phyloP scores from a whole-genome alignment of 2,329 filamentous ascomycete genomes.

The Aspergillus neoniger region DNA sequence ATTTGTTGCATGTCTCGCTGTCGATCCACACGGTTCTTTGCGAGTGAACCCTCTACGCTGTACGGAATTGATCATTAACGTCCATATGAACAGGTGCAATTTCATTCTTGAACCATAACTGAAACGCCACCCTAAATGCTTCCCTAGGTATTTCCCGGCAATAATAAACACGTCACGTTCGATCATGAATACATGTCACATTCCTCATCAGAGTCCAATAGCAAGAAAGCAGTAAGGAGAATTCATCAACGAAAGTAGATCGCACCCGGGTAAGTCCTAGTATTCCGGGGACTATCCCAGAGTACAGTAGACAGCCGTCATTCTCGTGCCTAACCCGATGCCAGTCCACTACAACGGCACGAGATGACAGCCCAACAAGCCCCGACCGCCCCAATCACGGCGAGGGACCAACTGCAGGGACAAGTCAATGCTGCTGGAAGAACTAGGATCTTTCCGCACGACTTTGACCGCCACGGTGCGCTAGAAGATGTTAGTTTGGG shows the following conservation, averaged over 20 bases:
- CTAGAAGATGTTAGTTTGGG: slow-evolving; percentile 46
- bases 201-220: slow-evolving; percentile 17
- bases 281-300: background rate
- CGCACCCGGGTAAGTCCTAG: background rate
- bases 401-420: slow-evolving; percentile 73
- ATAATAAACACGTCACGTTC: slow-evolving; percentile 6
- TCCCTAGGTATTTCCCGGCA: slow-evolving; percentile 4
- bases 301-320: background rate
- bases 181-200: slow-evolving; percentile 22
- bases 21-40: no score
- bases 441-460: slow-evolving; percentile 50
- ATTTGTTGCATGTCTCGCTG: background rate
- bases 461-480: slow-evolving; percentile 70
- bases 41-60: no score
- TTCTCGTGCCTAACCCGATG: background rate
- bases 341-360: slow-evolving; percentile 65
- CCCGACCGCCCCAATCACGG: slow-evolving; percentile 85
- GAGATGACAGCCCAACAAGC: slow-evolving; percentile 87
- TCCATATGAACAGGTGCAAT: background rate
- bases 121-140: slow-evolving; percentile 14
- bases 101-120: background rate
- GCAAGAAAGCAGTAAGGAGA: background rate
- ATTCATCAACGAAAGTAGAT: slow-evolving; percentile 5
- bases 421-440: slow-evolving; percentile 56
- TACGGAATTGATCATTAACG: no score